Conservation (phyloP, 1,139 yeast species). For the Casaregolazyma lundiana region DNA sequence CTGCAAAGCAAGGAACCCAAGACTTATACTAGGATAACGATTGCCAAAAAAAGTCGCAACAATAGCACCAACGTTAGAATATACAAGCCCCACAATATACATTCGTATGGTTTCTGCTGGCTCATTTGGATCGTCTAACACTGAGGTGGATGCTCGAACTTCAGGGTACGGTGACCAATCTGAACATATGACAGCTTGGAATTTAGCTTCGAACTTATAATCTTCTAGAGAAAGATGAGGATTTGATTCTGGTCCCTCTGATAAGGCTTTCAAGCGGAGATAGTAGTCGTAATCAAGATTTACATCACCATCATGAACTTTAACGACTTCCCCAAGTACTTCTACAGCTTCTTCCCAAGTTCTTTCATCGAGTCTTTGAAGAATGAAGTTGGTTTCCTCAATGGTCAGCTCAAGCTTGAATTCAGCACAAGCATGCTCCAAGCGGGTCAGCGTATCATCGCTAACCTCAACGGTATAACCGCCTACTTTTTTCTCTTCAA, state of each 20-base stretch:
- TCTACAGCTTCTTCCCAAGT: conserved; percentile 37
- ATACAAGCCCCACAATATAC: conserved; percentile 38
- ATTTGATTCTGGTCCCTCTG: conserved; percentile 20
- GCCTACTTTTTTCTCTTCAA: conserved; percentile 3
- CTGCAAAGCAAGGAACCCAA: conserved; percentile 45
- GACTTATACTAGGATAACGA: conserved; percentile 47
- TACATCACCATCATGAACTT: conserved; percentile 44
- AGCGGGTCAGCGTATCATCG: neutral
- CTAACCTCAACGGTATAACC: neutral
- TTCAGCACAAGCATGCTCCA: conserved; percentile 9
- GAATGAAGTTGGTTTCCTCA: conserved; percentile 30
- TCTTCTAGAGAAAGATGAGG: conserved; percentile 18
- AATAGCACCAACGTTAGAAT: conserved; percentile 41
- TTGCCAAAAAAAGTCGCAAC: conserved; percentile 51
- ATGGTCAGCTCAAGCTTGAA: conserved; percentile 10
- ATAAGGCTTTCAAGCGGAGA: conserved; percentile 27
- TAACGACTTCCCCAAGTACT: conserved; percentile 39
- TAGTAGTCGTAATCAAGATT: conserved; percentile 35
- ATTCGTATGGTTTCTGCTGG: conserved; percentile 45
- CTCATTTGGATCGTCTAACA: conserved; percentile 41
- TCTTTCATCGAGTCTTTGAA: conserved; percentile 36
- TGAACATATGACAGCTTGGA: conserved; percentile 40
- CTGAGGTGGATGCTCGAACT: conserved; percentile 43
- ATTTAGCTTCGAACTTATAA: conserved; percentile 35
- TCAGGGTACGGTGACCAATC: conserved; percentile 50